These are phyloP conservation scores for Pinus tabuliformis DNA, from an alignment of 75 land plant species.

Conservation along the genomic window DNA sequence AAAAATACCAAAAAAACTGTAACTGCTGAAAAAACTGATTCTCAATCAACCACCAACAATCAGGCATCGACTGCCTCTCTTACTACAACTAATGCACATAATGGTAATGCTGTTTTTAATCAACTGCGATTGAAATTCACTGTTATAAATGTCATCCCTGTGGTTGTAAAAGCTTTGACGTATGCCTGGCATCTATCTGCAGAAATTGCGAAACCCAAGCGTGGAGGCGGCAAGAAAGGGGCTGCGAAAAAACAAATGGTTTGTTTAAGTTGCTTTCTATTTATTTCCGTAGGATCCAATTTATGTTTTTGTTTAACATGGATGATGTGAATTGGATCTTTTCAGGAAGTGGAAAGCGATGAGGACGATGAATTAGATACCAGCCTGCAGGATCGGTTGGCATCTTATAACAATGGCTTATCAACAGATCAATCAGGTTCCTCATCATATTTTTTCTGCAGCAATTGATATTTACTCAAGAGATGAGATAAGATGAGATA, in stretches of 20 bases:
- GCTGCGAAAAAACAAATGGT: conserved; percentile 4
- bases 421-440: conserved; percentile 34
- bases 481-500: no score
- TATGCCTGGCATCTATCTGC: neutral
- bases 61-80: neutral
- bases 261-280: neutral
- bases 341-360: conserved; percentile 25
- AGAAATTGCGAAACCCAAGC: conserved; percentile 2
- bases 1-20: conserved; percentile 1
- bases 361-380: conserved; percentile 35
- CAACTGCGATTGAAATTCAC: no score
- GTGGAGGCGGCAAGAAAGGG: conserved; percentile 6
- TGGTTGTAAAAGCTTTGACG: neutral
- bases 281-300: neutral
- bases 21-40: neutral
- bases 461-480: no score
- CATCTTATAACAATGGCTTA: conserved; percentile 45
- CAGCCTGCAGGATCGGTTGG: conserved; percentile 36
- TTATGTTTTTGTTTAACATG: neutral
- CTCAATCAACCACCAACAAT: neutral
- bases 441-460: no score
- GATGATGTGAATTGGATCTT: neutral
- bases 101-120: neutral
- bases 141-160: no score
- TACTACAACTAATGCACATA: conserved; percentile 1